These are phyloP conservation scores for Inga laurina DNA, from an alignment of 306 rosid species.

Conservation along the genomic window DNA sequence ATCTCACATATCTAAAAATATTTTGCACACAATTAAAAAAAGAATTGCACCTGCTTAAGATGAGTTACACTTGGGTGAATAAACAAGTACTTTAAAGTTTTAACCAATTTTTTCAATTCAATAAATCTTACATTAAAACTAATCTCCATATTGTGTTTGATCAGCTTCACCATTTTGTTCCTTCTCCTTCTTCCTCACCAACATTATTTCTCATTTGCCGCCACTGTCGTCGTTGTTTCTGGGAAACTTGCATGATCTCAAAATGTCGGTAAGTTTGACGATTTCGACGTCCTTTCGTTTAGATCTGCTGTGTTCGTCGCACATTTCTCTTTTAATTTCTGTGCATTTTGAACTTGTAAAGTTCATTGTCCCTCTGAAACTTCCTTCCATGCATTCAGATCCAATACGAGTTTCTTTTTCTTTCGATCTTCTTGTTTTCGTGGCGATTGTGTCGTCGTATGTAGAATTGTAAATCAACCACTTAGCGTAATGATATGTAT, in stretches of 20 bases:
- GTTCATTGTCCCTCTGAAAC: background rate
- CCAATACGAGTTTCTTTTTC: background rate
- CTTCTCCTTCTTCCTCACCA: background rate
- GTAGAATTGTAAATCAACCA: background rate
- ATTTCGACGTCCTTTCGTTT: constrained; percentile 15
- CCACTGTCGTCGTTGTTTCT: background rate
- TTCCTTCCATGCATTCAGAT: constrained; percentile 13
- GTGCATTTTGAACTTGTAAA: background rate
- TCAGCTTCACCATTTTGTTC: background rate
- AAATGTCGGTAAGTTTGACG: constrained; percentile 47
- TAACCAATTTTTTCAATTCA: too few species aligned
- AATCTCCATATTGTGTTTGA: too few species aligned
- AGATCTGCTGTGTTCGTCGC: constrained; percentile 3
- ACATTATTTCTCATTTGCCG: background rate
- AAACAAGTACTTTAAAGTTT: too few species aligned
- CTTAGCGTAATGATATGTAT: background rate
- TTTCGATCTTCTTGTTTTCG: background rate
- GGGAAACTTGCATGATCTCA: background rate
- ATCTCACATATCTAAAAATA: too few species aligned
- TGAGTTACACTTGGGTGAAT: too few species aligned
- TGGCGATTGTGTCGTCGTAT: constrained; percentile 4
- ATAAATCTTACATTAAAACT: too few species aligned
- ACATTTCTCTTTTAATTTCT: background rate
- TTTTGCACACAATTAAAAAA: too few species aligned
- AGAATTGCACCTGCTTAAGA: too few species aligned